A percentile compares a stretch with the other conserved stretches of the same genome.
Evolutionary conservation across 495 filamentous ascomycete genomes (phyloP).

Genomic region (Lasiosphaeria hispida): DNA sequence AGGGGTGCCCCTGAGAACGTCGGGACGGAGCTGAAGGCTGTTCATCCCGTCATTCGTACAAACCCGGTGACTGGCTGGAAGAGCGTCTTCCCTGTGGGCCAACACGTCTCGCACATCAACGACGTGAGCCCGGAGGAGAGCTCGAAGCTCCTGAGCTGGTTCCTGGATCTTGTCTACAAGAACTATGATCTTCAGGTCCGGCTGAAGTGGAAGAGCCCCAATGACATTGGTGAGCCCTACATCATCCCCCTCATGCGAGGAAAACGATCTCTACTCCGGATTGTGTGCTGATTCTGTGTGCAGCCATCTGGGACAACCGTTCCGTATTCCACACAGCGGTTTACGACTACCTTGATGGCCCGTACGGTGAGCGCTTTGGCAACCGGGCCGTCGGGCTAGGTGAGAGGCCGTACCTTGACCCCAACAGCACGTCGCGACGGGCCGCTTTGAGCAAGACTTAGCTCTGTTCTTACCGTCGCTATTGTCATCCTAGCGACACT

Average conservation of each 20-base stretch:
- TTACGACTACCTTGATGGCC: constrained; percentile 56
- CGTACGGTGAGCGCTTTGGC: constrained; percentile 57
- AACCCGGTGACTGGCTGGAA: constrained; percentile 83
- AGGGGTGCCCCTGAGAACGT: constrained; percentile 65
- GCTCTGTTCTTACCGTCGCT: neutral
- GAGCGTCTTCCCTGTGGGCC: constrained; percentile 61
- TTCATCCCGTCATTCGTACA: constrained; percentile 70
- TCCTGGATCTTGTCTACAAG: constrained; percentile 57
- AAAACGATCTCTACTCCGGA: neutral
- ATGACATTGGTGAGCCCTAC: constrained; percentile 49
- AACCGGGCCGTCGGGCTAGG: constrained; percentile 62
- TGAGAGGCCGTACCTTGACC: constrained; percentile 64
- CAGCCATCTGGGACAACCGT: constrained; percentile 77
- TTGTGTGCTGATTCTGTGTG: neutral
- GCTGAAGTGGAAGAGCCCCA: constrained; percentile 58
- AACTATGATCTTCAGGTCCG: constrained; percentile 77
- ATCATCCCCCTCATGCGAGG: too few species aligned
- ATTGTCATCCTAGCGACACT: too few species aligned
- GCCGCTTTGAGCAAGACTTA: constrained; percentile 42
- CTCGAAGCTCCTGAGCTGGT: constrained; percentile 55
- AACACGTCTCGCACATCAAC: constrained; percentile 63
- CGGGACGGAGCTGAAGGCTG: constrained; percentile 55
- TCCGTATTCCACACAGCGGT: constrained; percentile 66
- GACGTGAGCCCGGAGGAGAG: constrained; percentile 63
- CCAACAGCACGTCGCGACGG: constrained; percentile 54